phyloP scores from a whole-genome alignment of 371 early-diverging fungal genomes.

The Funneliformis caledonium region DNA sequence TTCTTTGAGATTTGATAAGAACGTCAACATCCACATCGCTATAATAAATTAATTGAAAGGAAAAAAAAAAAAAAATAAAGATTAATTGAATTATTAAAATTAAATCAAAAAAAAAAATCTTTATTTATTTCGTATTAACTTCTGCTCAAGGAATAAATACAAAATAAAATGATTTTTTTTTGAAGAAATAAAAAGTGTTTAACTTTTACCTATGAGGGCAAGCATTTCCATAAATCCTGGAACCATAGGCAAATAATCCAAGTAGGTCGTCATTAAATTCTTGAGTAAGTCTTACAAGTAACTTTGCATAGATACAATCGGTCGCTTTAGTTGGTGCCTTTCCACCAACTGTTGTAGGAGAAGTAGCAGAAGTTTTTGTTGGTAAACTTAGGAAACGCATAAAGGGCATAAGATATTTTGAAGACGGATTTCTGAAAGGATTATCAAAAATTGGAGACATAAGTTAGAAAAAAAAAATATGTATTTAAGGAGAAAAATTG shows the following conservation, averaged over 20 bases:
- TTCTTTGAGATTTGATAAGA: slow-evolving; percentile 24
- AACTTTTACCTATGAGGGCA: slow-evolving; percentile 24
- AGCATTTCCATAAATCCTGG: slow-evolving; percentile 36
- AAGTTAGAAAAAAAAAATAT: background rate
- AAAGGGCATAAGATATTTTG: slow-evolving; percentile 24
- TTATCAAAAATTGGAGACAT: slow-evolving; percentile 35
- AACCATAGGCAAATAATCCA: slow-evolving; percentile 36
- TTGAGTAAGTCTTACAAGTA: slow-evolving; percentile 33
- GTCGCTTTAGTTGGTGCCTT: background rate
- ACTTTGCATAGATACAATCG: slow-evolving; percentile 29
- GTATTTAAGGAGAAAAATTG: background rate
- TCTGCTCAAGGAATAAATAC: too few species aligned
- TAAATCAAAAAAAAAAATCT: background rate
- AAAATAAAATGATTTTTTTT: too few species aligned
- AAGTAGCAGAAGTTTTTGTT: background rate
- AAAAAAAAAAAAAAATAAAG: background rate
- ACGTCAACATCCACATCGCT: slow-evolving; percentile 36
- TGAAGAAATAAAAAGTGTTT: too few species aligned
- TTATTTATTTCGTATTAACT: too few species aligned
- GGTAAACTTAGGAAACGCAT: background rate
- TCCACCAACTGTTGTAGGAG: background rate
- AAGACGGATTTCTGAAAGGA: slow-evolving; percentile 20
- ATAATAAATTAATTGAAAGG: background rate
- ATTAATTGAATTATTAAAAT: background rate
- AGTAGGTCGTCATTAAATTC: slow-evolving; percentile 34